Percentiles rank a stretch among this genome's conserved stretches.
Evolutionary conservation across 176 grass and related monocot genomes (phyloP).

Genomic region (Rhynchospora pubera): DNA sequence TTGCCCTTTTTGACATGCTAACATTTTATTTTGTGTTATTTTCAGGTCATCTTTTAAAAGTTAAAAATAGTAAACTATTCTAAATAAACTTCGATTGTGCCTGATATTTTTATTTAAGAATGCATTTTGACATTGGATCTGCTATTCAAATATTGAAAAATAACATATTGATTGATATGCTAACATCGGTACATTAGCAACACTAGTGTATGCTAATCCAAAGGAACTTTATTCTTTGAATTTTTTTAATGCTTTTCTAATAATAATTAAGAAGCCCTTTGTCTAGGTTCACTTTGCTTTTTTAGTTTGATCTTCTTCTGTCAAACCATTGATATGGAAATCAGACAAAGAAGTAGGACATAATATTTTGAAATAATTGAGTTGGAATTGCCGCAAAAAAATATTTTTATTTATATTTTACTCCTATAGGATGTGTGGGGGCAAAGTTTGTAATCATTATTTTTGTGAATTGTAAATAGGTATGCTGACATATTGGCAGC

Average conservation of each 20-base stretch:
- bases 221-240: background rate
- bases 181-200: too few relatives aligned
- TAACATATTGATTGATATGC: too few relatives aligned
- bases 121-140: too few relatives aligned
- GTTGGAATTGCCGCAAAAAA: background rate
- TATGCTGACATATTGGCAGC: conserved; percentile 41
- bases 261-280: background rate
- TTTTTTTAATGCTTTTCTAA: background rate
- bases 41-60: too few relatives aligned
- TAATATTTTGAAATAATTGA: background rate
- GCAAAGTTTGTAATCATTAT: too few relatives aligned
- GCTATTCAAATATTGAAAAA: too few relatives aligned
- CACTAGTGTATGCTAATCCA: background rate
- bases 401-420: background rate
- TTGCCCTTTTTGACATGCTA: too few relatives aligned
- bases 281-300: background rate
- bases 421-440: background rate
- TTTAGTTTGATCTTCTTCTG: background rate
- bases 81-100: too few relatives aligned
- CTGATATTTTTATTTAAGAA: too few relatives aligned
- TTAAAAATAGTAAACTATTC: too few relatives aligned
- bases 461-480: conserved; percentile 16
- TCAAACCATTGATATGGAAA: background rate
- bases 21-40: too few relatives aligned
- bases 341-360: background rate